Evolutionary conservation across 768 basidiomycete species (phyloP), one percentile per base, ranked within the genome.

Genomic region (Suillus tomentosus): DNA sequence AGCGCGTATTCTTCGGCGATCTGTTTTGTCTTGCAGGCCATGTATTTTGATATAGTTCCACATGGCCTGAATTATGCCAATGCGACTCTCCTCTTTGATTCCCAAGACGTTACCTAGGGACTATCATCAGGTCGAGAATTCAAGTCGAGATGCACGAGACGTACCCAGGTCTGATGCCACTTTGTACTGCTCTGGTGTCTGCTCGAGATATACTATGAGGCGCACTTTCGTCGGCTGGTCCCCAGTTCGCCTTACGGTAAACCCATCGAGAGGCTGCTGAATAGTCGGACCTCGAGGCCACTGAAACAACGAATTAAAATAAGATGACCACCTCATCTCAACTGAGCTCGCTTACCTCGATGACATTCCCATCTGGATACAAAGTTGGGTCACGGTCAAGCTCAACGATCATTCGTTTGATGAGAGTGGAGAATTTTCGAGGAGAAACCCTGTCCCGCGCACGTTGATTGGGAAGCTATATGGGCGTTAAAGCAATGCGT

Each of bases 1-100:
- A 3, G 87, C 81, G 13, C 85, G 84, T 60, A 94, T 85, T 59
- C 86, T 74, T 45, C 88, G 84, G 62, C 92, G 80, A 74, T 94
- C 92, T 0, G 85, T 84, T 68, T 93, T 94, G 75, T 94, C 93
- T 75, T 94, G 92, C 19, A 96, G 77, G 31, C 87, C 85, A 68
- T 94, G 82, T 15, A 89, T 79, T 73, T 95, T 96, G 78, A 97
- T 91, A 69, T 96, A 95, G 71, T 91, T 92, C 96, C 96, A 99
- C 13, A 97, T 73, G 0, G 91, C 85, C 62, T 93, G 89, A 19
- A 96, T 83, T 19, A 93, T 85, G 7, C 90, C 92, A 27, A 89
- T 79, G 36, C 93, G 85, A 42, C 91, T 94, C 36, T 93, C 94
- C 72, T 97, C 92, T 68, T 91, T 90, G 73, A 95, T 83, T 24